Evolutionary conservation across 1,284 basidiomycete genomes (phyloP).

Genomic region (Cerioporus squamosus): DNA sequence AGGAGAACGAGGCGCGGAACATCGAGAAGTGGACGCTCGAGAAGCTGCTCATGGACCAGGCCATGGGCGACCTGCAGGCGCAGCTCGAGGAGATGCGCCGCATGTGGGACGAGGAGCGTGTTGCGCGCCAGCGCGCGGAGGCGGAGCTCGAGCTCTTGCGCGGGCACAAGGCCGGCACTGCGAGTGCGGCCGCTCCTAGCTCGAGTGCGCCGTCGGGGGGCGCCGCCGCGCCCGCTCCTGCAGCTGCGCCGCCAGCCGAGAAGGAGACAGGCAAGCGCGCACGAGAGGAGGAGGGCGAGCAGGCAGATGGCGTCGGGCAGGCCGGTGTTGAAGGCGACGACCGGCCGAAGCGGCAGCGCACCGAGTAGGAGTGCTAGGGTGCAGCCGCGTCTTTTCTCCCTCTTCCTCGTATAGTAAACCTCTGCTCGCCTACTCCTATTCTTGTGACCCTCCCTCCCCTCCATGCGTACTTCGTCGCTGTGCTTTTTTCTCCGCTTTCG

Average conservation of each 20-base stretch:
- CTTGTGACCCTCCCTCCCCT: too few species aligned
- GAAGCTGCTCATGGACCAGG: slow-evolving; percentile 91
- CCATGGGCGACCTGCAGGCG: slow-evolving; percentile 82
- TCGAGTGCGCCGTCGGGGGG: not conserved
- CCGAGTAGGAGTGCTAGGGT: slow-evolving; percentile 25
- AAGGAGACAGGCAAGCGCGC: slow-evolving; percentile 30
- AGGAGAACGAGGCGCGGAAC: slow-evolving; percentile 88
- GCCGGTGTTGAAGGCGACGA: slow-evolving; percentile 27
- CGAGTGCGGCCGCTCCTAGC: not conserved
- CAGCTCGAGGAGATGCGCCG: slow-evolving; percentile 79
- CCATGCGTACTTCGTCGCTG: too few species aligned
- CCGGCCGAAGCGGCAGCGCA: slow-evolving; percentile 34
- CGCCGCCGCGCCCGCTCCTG: not conserved
- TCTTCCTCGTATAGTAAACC: not conserved
- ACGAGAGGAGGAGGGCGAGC: slow-evolving; percentile 20
- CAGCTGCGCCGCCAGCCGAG: not conserved
- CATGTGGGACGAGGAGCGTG: slow-evolving; percentile 74
- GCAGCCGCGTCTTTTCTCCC: not conserved
- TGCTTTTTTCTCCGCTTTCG: too few species aligned
- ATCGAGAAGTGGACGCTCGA: slow-evolving; percentile 96
- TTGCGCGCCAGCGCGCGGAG: slow-evolving; percentile 58
- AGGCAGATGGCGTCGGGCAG: slow-evolving; percentile 18
- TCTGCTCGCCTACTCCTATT: too few species aligned
- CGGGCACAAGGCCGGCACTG: slow-evolving; percentile 26
- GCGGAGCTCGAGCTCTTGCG: slow-evolving; percentile 59